These are phyloP conservation scores for Datura wrightii DNA, from an alignment of 257 asterid species.

Conservation along the genomic window DNA sequence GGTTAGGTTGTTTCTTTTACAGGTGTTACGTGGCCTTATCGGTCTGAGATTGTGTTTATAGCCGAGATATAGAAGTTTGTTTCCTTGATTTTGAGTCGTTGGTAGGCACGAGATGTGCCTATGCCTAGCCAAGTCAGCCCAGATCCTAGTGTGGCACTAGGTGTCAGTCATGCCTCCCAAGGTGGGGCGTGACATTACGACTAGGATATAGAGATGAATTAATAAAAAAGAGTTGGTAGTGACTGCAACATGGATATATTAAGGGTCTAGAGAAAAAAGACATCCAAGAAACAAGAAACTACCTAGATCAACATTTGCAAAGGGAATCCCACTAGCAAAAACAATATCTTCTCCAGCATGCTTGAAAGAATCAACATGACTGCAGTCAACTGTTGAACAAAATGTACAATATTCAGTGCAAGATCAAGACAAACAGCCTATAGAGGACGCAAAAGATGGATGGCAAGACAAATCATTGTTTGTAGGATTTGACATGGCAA, in stretches of 20 bases:
- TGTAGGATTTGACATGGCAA: conserved; percentile 99
- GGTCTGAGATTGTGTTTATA: too few species aligned
- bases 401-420: conserved; percentile 38
- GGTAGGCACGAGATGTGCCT: too few species aligned
- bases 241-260: neutral
- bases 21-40: too few species aligned
- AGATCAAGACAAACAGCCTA: conserved; percentile 19
- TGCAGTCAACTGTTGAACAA: conserved; percentile 87
- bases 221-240: conserved; percentile 1
- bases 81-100: too few species aligned
- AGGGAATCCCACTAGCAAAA: conserved; percentile 98
- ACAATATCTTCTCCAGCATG: conserved; percentile 93
- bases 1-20: too few species aligned
- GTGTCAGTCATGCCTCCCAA: too few species aligned
- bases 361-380: conserved; percentile 90
- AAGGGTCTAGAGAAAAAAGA: neutral
- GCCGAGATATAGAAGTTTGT: too few species aligned
- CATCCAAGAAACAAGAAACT: conserved; percentile 34
- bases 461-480: conserved; percentile 72
- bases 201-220: neutral
- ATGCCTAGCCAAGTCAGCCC: too few species aligned
- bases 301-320: conserved; percentile 91
- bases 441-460: conserved; percentile 24
- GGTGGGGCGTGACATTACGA: too few species aligned
- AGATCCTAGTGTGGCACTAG: too few species aligned